Base-by-base conservation (phyloP, 2,329 filamentous ascomycete species). In the Pyrenophora teres region DNA sequence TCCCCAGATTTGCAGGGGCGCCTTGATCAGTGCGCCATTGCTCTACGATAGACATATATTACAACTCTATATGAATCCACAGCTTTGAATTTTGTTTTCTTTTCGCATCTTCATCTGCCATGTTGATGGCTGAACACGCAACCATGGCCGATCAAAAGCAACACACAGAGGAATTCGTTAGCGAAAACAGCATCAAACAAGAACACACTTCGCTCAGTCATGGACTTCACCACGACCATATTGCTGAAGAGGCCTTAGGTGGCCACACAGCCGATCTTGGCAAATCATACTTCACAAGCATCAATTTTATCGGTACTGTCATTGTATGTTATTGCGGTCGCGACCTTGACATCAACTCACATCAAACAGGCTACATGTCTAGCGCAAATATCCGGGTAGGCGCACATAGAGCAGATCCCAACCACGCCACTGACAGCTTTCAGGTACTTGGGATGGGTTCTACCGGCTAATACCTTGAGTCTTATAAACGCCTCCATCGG, bases 401-500 rank as follows among this genome's bases (percentile, higher is more conserved):
- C 25, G 21, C 18, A 2, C n/a, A 3, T 16, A 2, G 8, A 42
- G 8, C 12, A 9, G 1, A 36, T n/a, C 2, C 4, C 10, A 36
- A 2, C 4, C 5, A 21, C 31, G 1, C 3, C n/a, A n/a, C 40
- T 52, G 23, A 52, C 16, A 30, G 10, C 3, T 9, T 16, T 6
- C 16, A 52, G 49, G 4, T 70, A 70, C 39, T 54, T 70, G 1
- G 66, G 66, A 30, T 69, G 66, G 67, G 65, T 69, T 2, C 56
- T 70, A 2, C 67, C 67, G 3, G 41, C 65, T 3, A 70, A 70
- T 32, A 69, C 64, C 0, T 50, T 70, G n/a, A 40, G 48, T 8
- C 57, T 69, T 6, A 74, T 74, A 58, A 74, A 74, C 47, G 64
- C 61, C n/a, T 67, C 72, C 6, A 73, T 74, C 43, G 72, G 73